phyloP scores from a whole-genome alignment of 495 filamentous ascomycete genomes.

The Pyrenula aspistea region DNA sequence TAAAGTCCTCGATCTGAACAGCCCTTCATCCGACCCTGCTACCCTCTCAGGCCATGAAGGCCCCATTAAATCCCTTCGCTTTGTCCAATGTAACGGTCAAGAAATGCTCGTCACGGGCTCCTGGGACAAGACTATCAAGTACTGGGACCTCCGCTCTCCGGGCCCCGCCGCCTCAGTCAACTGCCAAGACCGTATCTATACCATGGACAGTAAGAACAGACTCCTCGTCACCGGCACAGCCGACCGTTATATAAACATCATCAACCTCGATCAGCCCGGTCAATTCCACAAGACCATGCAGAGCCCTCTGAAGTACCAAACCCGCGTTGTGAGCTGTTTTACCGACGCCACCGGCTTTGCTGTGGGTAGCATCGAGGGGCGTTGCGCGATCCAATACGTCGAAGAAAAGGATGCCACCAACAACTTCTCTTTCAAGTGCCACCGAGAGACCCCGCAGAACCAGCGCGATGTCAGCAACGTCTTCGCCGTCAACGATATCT shows the following conservation, averaged over 20 bases:
- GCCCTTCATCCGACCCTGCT: conserved; percentile 35
- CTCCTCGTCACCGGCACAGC: conserved; percentile 76
- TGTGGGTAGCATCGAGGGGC: conserved; percentile 78
- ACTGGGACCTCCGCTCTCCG: conserved; percentile 74
- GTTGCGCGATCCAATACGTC: conserved; percentile 80
- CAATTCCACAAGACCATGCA: conserved; percentile 75
- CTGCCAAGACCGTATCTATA: conserved; percentile 74
- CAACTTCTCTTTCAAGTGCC: conserved; percentile 92
- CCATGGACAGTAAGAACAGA: conserved; percentile 69
- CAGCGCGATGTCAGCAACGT: conserved; percentile 62
- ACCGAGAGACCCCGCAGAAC: conserved; percentile 60
- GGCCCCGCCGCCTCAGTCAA: conserved; percentile 50
- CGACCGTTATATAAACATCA: conserved; percentile 77
- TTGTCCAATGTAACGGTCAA: conserved; percentile 48
- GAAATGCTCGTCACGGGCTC: conserved; percentile 77
- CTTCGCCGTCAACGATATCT: conserved; percentile 79
- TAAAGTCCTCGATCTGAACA: conserved; percentile 61
- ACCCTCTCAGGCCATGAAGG: conserved; percentile 71
- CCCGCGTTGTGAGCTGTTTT: conserved; percentile 73
- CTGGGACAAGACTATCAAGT: conserved; percentile 94
- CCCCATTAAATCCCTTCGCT: conserved; percentile 67
- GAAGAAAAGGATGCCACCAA: conserved; percentile 73
- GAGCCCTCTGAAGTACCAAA: conserved; percentile 82
- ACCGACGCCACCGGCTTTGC: conserved; percentile 75
- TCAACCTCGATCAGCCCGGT: conserved; percentile 67